phyloP scores from a whole-genome alignment of 257 asterid species.

The Solanum raphanifolium region DNA sequence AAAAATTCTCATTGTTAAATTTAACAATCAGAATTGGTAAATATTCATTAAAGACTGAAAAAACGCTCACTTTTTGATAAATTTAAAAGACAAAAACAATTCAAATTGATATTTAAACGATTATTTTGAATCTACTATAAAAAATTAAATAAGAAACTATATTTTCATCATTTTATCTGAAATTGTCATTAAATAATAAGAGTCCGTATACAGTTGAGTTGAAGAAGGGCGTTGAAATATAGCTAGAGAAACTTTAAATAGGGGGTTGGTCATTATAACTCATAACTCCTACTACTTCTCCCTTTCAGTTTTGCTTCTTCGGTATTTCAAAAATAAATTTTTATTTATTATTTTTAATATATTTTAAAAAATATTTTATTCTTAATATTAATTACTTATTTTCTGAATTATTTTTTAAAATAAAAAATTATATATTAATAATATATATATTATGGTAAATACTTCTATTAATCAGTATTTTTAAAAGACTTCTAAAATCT shows the following conservation, averaged over 20 bases:
- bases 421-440: neutral
- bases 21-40: neutral
- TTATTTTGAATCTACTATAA: neutral
- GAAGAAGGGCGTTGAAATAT: slow-evolving; percentile 12
- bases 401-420: neutral
- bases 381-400: neutral
- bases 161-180: neutral
- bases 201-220: slow-evolving; percentile 28
- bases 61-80: neutral
- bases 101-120: neutral
- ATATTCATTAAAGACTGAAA: neutral
- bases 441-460: neutral
- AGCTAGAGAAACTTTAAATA: slow-evolving; percentile 22
- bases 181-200: slow-evolving; percentile 21
- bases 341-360: neutral
- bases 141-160: neutral
- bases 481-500: neutral
- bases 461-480: neutral
- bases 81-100: neutral
- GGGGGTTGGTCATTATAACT: slow-evolving; percentile 15
- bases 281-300: slow-evolving; percentile 7
- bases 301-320: neutral
- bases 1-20: neutral
- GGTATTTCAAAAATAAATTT: neutral
- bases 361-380: neutral